Percentiles rank a stretch among this genome's conserved stretches.
These are phyloP conservation scores for Theobroma cacao DNA, from an alignment of 345 rosid species.

Conservation along the genomic window DNA sequence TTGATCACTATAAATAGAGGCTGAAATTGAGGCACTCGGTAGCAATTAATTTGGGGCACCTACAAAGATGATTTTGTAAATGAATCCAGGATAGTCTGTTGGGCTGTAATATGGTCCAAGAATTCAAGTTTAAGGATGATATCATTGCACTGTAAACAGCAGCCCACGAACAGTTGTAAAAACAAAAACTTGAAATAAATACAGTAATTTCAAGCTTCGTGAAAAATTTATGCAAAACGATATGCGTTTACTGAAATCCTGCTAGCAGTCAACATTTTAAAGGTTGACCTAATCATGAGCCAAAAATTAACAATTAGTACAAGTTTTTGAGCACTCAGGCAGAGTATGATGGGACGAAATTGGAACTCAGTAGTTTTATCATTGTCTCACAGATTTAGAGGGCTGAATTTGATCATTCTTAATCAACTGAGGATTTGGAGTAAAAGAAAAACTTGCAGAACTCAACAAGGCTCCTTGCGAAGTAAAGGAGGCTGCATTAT, in stretches of 20 bases:
- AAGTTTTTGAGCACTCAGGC: not conserved
- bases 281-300: not conserved
- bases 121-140: not conserved
- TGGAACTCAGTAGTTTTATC: not conserved
- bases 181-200: not conserved
- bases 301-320: not conserved
- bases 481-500: slow-evolving; percentile 8
- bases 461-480: not conserved
- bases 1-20: not conserved
- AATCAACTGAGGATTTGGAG: not conserved
- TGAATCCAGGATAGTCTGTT: not conserved
- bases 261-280: not conserved
- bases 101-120: not conserved
- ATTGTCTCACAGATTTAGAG: slow-evolving; percentile 3
- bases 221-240: not conserved
- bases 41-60: not conserved
- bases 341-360: not conserved
- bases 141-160: not conserved
- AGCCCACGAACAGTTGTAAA: not conserved
- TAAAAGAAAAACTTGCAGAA: slow-evolving; percentile 8
- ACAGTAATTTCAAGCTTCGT: not conserved
- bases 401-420: slow-evolving; percentile 3
- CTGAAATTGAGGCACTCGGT: not conserved
- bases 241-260: not conserved
- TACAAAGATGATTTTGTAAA: not conserved